Evolutionary conservation across 163 green algal species (phyloP).

Genomic region (Botryococcus braunii): DNA sequence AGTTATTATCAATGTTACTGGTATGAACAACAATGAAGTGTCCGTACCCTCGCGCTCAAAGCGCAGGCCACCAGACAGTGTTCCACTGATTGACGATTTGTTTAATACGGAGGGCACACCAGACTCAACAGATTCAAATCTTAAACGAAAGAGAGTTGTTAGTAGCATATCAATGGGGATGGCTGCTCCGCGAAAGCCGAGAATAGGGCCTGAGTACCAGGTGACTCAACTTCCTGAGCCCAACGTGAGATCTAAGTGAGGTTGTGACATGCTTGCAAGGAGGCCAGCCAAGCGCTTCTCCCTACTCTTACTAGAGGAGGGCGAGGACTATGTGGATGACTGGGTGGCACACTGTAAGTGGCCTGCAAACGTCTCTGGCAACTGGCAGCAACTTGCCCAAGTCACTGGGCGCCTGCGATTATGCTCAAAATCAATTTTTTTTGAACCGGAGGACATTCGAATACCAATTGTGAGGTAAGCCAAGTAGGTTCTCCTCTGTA

Average conservation of each 20-base stretch:
- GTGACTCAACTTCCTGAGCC: constrained; percentile 7
- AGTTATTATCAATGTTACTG: too few species aligned
- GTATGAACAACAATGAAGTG: too few species aligned
- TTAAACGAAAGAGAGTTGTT: too few species aligned
- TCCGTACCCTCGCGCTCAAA: too few species aligned
- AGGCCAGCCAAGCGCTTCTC: constrained; percentile 59
- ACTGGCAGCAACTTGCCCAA: constrained; percentile 26
- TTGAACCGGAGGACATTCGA: constrained; percentile 77
- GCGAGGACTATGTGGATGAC: constrained; percentile 80
- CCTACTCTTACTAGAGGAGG: constrained; percentile 84
- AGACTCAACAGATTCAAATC: too few species aligned
- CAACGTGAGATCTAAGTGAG: neutral
- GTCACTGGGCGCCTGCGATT: constrained; percentile 69
- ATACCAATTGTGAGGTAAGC: constrained; percentile 72
- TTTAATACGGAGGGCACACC: too few species aligned
- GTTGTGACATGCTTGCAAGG: neutral
- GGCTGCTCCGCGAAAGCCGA: constrained; percentile 19
- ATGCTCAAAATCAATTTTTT: constrained; percentile 76
- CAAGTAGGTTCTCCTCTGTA: neutral
- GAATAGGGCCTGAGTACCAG: constrained; percentile 37
- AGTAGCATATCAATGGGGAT: too few species aligned
- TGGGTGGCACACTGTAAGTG: constrained; percentile 37
- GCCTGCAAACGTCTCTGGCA: constrained; percentile 27
- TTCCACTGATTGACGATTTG: too few species aligned
- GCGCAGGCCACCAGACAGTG: too few species aligned